These are phyloP conservation scores for Stemphylium beticola DNA, from an alignment of 2,329 filamentous ascomycete species.

Conservation along the genomic window DNA sequence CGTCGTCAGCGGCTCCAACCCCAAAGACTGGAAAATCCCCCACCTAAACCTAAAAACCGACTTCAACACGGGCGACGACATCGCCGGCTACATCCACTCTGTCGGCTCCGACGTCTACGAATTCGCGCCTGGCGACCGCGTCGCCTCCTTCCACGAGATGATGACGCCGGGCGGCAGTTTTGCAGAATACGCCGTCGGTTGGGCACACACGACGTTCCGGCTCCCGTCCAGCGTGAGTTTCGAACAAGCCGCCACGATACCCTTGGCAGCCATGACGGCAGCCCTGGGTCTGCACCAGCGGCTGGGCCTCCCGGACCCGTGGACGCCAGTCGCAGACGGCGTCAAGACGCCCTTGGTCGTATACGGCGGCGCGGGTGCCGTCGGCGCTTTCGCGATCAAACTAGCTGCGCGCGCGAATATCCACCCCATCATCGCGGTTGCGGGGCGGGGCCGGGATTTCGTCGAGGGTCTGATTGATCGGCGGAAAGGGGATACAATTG, in stretches of 20 bases:
- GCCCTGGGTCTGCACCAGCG: constrained; percentile 54
- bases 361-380: constrained; percentile 51
- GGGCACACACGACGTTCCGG: constrained; percentile 63
- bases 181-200: constrained; percentile 67
- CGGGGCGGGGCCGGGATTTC: constrained; percentile 44
- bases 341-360: constrained; percentile 44
- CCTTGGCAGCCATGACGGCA: constrained; percentile 55
- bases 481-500: constrained; percentile 50
- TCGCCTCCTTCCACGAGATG: constrained; percentile 65
- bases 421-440: constrained; percentile 52
- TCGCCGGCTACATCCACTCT: constrained; percentile 61
- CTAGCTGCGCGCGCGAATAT: constrained; percentile 49
- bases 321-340: constrained; percentile 31
- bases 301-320: constrained; percentile 52
- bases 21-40: constrained; percentile 56
- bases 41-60: constrained; percentile 22
- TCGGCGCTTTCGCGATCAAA: constrained; percentile 52
- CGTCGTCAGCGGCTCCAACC: constrained; percentile 49
- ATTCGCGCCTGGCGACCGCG: constrained; percentile 64
- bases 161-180: constrained; percentile 59
- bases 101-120: constrained; percentile 63
- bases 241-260: constrained; percentile 57
- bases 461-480: constrained; percentile 49
- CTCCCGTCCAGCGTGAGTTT: constrained; percentile 58
- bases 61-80: constrained; percentile 61